Evolutionary conservation across 2,329 filamentous ascomycete genomes (phyloP).

Genomic region (Fusarium cicatricum): DNA sequence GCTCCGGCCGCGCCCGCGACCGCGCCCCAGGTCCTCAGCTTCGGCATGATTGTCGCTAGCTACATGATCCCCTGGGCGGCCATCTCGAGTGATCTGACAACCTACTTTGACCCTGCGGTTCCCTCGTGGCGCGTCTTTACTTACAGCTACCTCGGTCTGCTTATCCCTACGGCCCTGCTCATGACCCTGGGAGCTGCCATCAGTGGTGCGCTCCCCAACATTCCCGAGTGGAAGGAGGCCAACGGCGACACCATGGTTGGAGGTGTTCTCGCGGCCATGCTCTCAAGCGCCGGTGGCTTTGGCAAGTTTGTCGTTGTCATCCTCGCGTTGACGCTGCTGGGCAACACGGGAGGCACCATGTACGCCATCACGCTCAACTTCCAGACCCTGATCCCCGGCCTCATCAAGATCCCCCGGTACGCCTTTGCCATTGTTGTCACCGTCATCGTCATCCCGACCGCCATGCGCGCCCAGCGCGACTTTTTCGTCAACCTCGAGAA

Average conservation of each 20-base stretch:
- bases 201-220: slow-evolving; percentile 63
- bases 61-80: slow-evolving; percentile 71
- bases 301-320: slow-evolving; percentile 69
- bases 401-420: slow-evolving; percentile 64
- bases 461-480: slow-evolving; percentile 61
- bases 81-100: slow-evolving; percentile 67
- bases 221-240: slow-evolving; percentile 61
- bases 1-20: slow-evolving; percentile 50
- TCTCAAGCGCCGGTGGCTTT: slow-evolving; percentile 65
- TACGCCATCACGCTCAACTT: slow-evolving; percentile 72
- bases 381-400: slow-evolving; percentile 66
- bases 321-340: slow-evolving; percentile 64
- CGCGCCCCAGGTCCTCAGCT: slow-evolving; percentile 60
- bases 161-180: slow-evolving; percentile 63
- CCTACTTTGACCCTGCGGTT: slow-evolving; percentile 66
- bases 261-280: slow-evolving; percentile 67
- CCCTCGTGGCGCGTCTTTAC: slow-evolving; percentile 61
- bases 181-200: slow-evolving; percentile 73
- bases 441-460: slow-evolving; percentile 66
- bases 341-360: slow-evolving; percentile 66
- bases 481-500: slow-evolving; percentile 68
- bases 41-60: slow-evolving; percentile 67
- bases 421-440: slow-evolving; percentile 66
- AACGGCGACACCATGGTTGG: slow-evolving; percentile 64
- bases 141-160: slow-evolving; percentile 65